These are phyloP conservation scores for Pistacia vera DNA, from an alignment of 345 rosid species.

Conservation along the genomic window DNA sequence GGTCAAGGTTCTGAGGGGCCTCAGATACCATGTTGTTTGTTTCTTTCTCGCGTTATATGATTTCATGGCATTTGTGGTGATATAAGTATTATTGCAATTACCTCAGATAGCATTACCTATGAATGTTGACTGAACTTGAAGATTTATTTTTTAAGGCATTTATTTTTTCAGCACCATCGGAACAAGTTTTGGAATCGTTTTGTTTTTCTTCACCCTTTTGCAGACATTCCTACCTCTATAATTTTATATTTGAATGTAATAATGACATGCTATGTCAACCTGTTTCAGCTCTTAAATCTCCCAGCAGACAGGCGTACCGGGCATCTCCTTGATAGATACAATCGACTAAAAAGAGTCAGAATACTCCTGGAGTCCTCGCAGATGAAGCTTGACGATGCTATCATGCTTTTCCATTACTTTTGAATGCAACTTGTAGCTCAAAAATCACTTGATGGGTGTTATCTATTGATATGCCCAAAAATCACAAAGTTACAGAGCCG, in stretches of 20 bases:
- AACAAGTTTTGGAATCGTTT: not conserved
- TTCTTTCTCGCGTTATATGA: not conserved
- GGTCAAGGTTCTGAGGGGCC: not conserved
- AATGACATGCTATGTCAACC: not conserved
- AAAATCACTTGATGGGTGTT: not conserved
- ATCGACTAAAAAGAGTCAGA: slow-evolving; percentile 41
- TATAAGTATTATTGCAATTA: not conserved
- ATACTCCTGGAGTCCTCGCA: slow-evolving; percentile 50
- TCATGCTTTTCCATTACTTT: slow-evolving; percentile 82
- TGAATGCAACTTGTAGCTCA: slow-evolving; percentile 19
- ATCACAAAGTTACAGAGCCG: no score
- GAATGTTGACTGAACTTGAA: not conserved
- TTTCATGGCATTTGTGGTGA: not conserved
- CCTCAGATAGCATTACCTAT: not conserved
- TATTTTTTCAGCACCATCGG: not conserved
- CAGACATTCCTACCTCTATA: not conserved
- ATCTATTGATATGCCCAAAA: no score
- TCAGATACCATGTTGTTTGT: not conserved
- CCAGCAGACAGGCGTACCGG: slow-evolving; percentile 45
- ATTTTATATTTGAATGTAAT: not conserved
- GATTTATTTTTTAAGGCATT: not conserved
- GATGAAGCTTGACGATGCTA: slow-evolving; percentile 70
- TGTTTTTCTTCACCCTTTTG: not conserved
- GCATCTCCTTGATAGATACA: slow-evolving; percentile 27
- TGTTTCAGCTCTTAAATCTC: slow-evolving; percentile 51